A percentile compares a stretch with the other conserved stretches of the same genome.
These are phyloP conservation scores for Aspergillus eucalypticola DNA, from an alignment of 2,329 filamentous ascomycete genomes.

Conservation along the genomic window DNA sequence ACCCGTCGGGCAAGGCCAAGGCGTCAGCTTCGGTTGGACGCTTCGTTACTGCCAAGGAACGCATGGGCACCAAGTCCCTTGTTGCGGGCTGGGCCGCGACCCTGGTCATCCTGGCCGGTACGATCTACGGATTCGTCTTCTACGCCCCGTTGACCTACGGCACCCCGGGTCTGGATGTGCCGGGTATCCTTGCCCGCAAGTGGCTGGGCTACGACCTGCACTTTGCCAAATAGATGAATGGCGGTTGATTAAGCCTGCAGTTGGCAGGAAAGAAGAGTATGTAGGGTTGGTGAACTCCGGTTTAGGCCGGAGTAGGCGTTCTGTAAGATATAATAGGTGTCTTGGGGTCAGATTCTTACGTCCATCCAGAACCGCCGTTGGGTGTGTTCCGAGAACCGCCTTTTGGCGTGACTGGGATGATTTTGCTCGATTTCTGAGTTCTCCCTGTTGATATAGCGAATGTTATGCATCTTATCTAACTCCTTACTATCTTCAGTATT, in stretches of 20 bases:
- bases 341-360: neutral
- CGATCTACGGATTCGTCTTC: constrained; percentile 81
- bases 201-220: constrained; percentile 97
- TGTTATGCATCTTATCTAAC: neutral
- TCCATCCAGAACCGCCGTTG: neutral
- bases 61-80: constrained; percentile 77
- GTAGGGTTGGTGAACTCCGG: neutral
- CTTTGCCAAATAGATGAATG: constrained; percentile 79
- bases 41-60: constrained; percentile 76
- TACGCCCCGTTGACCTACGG: constrained; percentile 96
- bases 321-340: constrained; percentile 1
- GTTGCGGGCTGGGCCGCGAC: constrained; percentile 76
- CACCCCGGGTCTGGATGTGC: constrained; percentile 79
- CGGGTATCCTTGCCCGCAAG: constrained; percentile 78
- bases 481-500: too few species aligned
- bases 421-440: neutral
- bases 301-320: neutral
- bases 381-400: neutral
- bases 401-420: neutral
- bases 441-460: constrained; percentile 3
- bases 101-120: constrained; percentile 65
- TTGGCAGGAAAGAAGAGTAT: neutral
- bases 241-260: neutral
- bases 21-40: constrained; percentile 47
- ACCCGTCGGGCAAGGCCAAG: constrained; percentile 45